Conservation (phyloP, 2,329 filamentous ascomycete species). For the Sclerotinia subarctica region DNA sequence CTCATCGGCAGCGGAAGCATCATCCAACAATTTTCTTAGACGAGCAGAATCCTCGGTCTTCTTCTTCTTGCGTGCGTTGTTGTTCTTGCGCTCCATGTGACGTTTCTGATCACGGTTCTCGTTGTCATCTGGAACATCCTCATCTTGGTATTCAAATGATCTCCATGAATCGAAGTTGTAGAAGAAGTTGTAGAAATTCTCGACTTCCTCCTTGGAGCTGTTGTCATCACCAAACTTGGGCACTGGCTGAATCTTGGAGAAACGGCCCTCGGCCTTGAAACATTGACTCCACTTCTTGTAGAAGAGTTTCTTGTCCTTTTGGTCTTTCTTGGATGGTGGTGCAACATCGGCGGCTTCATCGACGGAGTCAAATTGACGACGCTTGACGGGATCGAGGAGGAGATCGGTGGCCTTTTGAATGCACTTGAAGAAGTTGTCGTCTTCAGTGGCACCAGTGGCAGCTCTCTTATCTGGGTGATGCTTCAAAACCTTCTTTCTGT, state of each 20-base stretch:
- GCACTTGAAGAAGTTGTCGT: slow-evolving; percentile 99
- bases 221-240: slow-evolving; percentile 82
- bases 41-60: slow-evolving; percentile 97
- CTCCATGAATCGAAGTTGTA: slow-evolving; percentile 99
- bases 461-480: slow-evolving; percentile 99
- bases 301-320: slow-evolving; percentile 74
- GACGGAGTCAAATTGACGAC: slow-evolving; percentile 93
- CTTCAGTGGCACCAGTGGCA: slow-evolving; percentile 78
- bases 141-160: slow-evolving; percentile 95
- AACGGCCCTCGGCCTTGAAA: slow-evolving; percentile 88
- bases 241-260: slow-evolving; percentile 87
- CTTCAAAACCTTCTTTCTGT: slow-evolving; percentile 99
- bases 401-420: slow-evolving; percentile 98
- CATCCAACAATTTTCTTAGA: slow-evolving; percentile 85
- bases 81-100: slow-evolving; percentile 97
- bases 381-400: slow-evolving; percentile 85
- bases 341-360: slow-evolving; percentile 92
- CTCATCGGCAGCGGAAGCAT: slow-evolving; percentile 79
- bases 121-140: slow-evolving; percentile 98
- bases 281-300: slow-evolving; percentile 92
- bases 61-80: slow-evolving; percentile 97
- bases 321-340: slow-evolving; percentile 87
- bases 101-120: slow-evolving; percentile 99
- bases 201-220: slow-evolving; percentile 82
- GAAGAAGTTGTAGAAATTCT: slow-evolving; percentile 99